Percentiles rank a stretch among this genome's conserved stretches.
Conservation (phyloP, 2,329 filamentous ascomycete species). For the Dothideomycetes sp. region DNA sequence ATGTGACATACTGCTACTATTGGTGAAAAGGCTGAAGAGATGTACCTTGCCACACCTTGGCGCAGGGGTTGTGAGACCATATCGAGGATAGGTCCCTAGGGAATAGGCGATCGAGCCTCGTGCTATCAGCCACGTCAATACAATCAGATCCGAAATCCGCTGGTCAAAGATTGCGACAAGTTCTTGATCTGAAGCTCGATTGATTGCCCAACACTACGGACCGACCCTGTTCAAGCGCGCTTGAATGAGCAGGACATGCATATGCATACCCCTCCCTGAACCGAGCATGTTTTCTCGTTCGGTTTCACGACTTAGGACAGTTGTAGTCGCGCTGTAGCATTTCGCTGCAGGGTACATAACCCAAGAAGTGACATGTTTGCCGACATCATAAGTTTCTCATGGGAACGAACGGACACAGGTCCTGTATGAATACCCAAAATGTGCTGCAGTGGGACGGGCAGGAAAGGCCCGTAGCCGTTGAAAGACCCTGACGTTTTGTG, state of each 20-base stretch:
- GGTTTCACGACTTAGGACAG: no score
- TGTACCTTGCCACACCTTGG: no score
- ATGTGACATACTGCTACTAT: no score
- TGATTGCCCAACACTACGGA: background rate
- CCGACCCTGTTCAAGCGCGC: background rate
- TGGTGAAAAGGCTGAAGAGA: no score
- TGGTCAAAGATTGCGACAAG: background rate
- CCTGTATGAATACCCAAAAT: no score
- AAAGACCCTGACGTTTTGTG: no score
- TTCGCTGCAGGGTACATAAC: background rate
- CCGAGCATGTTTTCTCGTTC: background rate
- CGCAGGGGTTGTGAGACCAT: background rate
- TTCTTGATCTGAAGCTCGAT: background rate
- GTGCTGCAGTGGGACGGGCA: conserved; percentile 1
- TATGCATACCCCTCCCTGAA: conserved; percentile 9
- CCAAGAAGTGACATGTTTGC: conserved; percentile 1
- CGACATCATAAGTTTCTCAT: conserved; percentile 7
- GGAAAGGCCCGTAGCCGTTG: no score
- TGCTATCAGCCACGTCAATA: background rate
- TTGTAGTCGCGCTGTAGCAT: background rate
- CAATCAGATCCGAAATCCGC: background rate
- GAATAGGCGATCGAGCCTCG: background rate
- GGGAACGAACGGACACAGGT: background rate
- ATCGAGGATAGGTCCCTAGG: background rate
- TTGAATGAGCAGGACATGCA: conserved; percentile 7